Evolutionary conservation across 1,139 yeast genomes (phyloP).

Genomic region (Debaryomyces psychrophilus): DNA sequence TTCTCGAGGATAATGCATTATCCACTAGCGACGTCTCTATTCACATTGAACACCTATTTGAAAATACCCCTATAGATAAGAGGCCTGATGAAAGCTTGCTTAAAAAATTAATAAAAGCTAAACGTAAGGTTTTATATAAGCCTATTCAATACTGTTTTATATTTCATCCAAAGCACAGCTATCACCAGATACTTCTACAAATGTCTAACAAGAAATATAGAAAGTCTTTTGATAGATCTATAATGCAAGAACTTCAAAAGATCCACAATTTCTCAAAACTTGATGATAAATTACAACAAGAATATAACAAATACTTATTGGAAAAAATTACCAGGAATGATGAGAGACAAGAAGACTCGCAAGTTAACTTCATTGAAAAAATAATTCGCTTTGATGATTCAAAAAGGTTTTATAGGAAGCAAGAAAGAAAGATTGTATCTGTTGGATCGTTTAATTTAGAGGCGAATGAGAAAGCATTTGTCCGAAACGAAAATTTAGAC

Average conservation of each 20-base stretch:
- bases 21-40: conserved; percentile 10
- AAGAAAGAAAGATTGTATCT: conserved; percentile 16
- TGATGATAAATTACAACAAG: conserved; percentile 9
- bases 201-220: conserved; percentile 8
- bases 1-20: conserved; percentile 14
- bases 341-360: conserved; percentile 18
- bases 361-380: conserved; percentile 23
- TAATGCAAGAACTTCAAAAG: conserved; percentile 2
- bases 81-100: conserved; percentile 15
- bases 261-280: background rate
- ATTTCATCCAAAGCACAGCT: conserved; percentile 20
- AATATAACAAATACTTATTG: conserved; percentile 14
- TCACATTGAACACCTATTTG: background rate
- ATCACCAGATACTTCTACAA: conserved; percentile 16
- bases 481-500: background rate
- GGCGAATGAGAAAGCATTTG: background rate
- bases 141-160: conserved; percentile 35
- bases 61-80: background rate
- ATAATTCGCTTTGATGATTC: conserved; percentile 21
- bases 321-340: conserved; percentile 15
- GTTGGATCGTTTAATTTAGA: conserved; percentile 9
- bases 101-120: conserved; percentile 20
- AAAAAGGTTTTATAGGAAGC: conserved; percentile 19
- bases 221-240: conserved; percentile 7
- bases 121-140: conserved; percentile 26